phyloP scores from a whole-genome alignment of 2,329 filamentous ascomycete genomes.

The Phaeomoniella chlamydospora region DNA sequence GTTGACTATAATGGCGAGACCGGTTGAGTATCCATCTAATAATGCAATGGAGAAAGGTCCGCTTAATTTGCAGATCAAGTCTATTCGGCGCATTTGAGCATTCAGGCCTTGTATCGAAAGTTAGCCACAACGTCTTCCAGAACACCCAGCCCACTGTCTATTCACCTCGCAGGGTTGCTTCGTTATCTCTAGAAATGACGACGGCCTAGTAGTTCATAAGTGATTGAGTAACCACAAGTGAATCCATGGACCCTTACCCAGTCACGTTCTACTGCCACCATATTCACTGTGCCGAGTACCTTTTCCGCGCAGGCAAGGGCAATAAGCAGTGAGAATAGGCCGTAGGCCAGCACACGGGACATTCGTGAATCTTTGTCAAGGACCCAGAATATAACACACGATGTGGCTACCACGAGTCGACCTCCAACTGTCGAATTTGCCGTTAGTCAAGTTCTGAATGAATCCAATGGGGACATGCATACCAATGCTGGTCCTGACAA shows the following conservation, averaged over 20 bases:
- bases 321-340: slow-evolving; percentile 22
- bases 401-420: slow-evolving; percentile 11
- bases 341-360: slow-evolving; percentile 3
- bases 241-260: slow-evolving; percentile 31
- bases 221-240: neutral
- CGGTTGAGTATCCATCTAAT: slow-evolving; percentile 28
- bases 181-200: slow-evolving; percentile 15
- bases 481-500: slow-evolving; percentile 36
- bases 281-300: slow-evolving; percentile 47
- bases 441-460: neutral
- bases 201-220: slow-evolving; percentile 12
- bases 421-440: neutral
- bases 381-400: slow-evolving; percentile 32
- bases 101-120: slow-evolving; percentile 24
- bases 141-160: slow-evolving; percentile 9
- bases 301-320: slow-evolving; percentile 56
- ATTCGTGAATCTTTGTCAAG: slow-evolving; percentile 13
- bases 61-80: slow-evolving; percentile 41
- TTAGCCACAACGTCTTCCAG: neutral
- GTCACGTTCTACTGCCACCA: slow-evolving; percentile 56
- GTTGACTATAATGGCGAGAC: slow-evolving; percentile 30
- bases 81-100: slow-evolving; percentile 41
- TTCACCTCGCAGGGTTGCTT: slow-evolving; percentile 28
- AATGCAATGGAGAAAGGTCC: slow-evolving; percentile 37
- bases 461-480: slow-evolving; percentile 4